A percentile compares a stretch with the other conserved stretches of the same genome.
phyloP scores from a whole-genome alignment of 2,329 filamentous ascomycete genomes.

The Nemania sp. region DNA sequence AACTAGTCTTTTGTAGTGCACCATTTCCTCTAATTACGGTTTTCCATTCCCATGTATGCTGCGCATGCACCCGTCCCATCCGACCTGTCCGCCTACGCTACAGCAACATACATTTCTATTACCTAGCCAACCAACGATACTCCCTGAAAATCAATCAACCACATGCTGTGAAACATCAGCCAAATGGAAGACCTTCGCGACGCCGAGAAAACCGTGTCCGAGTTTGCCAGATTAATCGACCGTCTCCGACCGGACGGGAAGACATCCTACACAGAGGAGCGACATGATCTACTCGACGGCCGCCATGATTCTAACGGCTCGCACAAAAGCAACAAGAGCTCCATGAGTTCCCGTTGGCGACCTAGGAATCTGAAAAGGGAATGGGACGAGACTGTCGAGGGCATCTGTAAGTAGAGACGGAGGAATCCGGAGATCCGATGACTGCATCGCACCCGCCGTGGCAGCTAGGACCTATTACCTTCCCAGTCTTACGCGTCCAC shows the following conservation, averaged over 20 bases:
- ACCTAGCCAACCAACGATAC: neutral
- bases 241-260: constrained; percentile 37
- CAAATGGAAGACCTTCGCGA: constrained; percentile 47
- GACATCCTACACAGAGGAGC: constrained; percentile 16
- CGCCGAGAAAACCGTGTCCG: constrained; percentile 42
- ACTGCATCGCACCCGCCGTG: neutral
- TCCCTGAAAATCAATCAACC: neutral
- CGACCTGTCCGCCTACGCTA: neutral
- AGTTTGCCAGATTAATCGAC: constrained; percentile 42
- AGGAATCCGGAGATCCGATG: neutral
- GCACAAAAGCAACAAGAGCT: constrained; percentile 27
- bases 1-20: neutral
- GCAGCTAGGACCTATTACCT: neutral
- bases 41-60: neutral
- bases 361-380: constrained; percentile 38
- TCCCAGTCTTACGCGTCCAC: neutral
- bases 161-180: neutral
- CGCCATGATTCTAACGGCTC: constrained; percentile 40
- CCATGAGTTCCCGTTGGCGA: constrained; percentile 32
- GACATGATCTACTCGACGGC: constrained; percentile 18
- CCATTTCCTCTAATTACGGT: neutral
- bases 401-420: constrained; percentile 33
- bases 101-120: neutral
- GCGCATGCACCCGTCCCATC: neutral
- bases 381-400: constrained; percentile 44